phyloP scores from a whole-genome alignment of 2,329 filamentous ascomycete genomes.

The Tympanopsis confertula region DNA sequence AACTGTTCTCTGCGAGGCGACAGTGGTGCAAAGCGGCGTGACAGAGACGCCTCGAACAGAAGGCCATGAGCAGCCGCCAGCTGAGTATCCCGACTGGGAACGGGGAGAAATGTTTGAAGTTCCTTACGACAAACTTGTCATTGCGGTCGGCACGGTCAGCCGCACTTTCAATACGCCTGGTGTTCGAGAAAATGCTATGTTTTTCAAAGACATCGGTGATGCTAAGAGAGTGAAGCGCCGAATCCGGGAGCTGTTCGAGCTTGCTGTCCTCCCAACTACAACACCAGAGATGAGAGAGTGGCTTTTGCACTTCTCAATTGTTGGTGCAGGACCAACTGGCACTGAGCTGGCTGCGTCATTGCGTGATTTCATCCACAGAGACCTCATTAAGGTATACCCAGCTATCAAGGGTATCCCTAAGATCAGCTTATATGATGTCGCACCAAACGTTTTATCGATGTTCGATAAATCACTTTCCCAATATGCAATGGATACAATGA shows the following conservation, averaged over 20 bases:
- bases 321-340: slow-evolving; percentile 44
- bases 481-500: slow-evolving; percentile 44
- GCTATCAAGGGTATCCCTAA: slow-evolving; percentile 32
- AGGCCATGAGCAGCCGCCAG: neutral
- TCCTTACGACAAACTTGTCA: slow-evolving; percentile 1
- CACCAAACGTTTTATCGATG: slow-evolving; percentile 45
- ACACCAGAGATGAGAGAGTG: slow-evolving; percentile 33
- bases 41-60: neutral
- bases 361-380: slow-evolving; percentile 42
- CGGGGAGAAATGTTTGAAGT: neutral
- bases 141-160: neutral
- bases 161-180: neutral
- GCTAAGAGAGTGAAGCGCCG: slow-evolving; percentile 38
- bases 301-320: slow-evolving; percentile 45
- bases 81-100: neutral
- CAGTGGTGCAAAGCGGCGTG: neutral
- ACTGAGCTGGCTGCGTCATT: slow-evolving; percentile 43
- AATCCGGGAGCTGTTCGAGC: slow-evolving; percentile 44
- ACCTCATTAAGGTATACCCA: slow-evolving; percentile 39
- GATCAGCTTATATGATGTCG: slow-evolving; percentile 49
- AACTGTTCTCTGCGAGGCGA: neutral
- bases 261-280: slow-evolving; percentile 42
- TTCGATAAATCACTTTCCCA: slow-evolving; percentile 43
- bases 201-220: slow-evolving; percentile 1
- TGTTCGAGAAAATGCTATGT: neutral